Percentiles rank a stretch among this genome's conserved stretches.
These are phyloP conservation scores for Fomitopsis pinicola DNA, from an alignment of 1,284 basidiomycete genomes.

Conservation along the genomic window DNA sequence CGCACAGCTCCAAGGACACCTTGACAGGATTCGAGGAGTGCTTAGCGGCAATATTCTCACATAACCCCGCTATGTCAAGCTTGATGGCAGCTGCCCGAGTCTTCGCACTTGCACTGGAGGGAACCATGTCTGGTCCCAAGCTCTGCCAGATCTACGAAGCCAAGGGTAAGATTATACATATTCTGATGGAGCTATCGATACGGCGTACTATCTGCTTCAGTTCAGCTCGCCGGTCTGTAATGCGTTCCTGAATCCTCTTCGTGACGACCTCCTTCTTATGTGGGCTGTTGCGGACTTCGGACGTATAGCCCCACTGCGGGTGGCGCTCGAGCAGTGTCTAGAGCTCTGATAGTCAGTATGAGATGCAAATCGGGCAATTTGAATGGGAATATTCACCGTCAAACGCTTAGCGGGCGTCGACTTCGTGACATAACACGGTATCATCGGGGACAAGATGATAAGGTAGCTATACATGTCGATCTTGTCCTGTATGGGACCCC, in stretches of 20 bases:
- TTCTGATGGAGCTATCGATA: no score
- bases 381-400: not conserved
- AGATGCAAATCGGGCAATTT: not conserved
- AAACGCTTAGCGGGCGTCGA: not conserved
- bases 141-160: not conserved
- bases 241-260: not conserved
- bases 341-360: not conserved
- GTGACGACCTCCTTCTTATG: not conserved
- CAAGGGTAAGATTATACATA: no score
- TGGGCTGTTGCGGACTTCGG: not conserved
- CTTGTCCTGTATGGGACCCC: not conserved
- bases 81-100: not conserved
- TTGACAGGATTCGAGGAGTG: not conserved
- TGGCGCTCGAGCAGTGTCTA: not conserved
- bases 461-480: not conserved
- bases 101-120: not conserved
- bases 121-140: not conserved
- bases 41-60: not conserved
- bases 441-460: not conserved
- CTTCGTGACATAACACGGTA: not conserved
- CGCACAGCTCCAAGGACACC: not conserved
- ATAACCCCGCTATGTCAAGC: not conserved
- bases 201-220: not conserved
- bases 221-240: conserved; percentile 1
- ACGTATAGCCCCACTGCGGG: not conserved